These are phyloP conservation scores for Cryptococcus sp. DNA, from an alignment of 1,284 basidiomycete genomes.

Conservation along the genomic window DNA sequence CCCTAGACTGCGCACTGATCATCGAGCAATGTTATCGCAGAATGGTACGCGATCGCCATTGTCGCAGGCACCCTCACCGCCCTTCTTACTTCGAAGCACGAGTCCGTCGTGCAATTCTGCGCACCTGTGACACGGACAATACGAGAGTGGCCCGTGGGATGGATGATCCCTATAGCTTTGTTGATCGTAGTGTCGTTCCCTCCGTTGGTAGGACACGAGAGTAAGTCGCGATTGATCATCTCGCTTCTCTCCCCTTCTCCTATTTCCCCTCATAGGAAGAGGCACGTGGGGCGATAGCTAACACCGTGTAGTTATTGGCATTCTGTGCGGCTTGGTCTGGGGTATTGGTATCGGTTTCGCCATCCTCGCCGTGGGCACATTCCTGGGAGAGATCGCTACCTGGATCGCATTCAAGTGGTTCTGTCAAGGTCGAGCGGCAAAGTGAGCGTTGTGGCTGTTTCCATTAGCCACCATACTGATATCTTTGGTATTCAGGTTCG, in stretches of 20 bases:
- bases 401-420: constrained; percentile 50
- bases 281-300: too few species aligned
- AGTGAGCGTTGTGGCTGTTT: constrained; percentile 23
- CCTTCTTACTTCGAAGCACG: constrained; percentile 43
- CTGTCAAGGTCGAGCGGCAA: constrained; percentile 41
- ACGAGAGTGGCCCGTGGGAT: constrained; percentile 45
- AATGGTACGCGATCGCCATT: constrained; percentile 46
- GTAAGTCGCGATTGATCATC: constrained; percentile 20
- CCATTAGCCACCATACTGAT: background rate
- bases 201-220: constrained; percentile 47
- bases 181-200: constrained; percentile 37
- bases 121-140: constrained; percentile 37
- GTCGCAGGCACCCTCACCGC: constrained; percentile 39
- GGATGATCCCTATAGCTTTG: constrained; percentile 41
- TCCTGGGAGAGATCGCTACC: constrained; percentile 47
- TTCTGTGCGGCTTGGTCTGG: constrained; percentile 47
- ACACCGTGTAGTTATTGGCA: constrained; percentile 36
- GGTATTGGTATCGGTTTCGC: constrained; percentile 45
- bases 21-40: constrained; percentile 10
- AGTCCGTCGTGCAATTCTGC: constrained; percentile 41
- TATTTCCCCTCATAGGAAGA: too few species aligned
- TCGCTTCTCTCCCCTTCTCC: background rate
- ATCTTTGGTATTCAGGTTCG: constrained; percentile 31
- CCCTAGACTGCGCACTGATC: background rate
- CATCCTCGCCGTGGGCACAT: constrained; percentile 48